Conservation (phyloP, 306 rosid genomes). For the Calophaca sinica region DNA sequence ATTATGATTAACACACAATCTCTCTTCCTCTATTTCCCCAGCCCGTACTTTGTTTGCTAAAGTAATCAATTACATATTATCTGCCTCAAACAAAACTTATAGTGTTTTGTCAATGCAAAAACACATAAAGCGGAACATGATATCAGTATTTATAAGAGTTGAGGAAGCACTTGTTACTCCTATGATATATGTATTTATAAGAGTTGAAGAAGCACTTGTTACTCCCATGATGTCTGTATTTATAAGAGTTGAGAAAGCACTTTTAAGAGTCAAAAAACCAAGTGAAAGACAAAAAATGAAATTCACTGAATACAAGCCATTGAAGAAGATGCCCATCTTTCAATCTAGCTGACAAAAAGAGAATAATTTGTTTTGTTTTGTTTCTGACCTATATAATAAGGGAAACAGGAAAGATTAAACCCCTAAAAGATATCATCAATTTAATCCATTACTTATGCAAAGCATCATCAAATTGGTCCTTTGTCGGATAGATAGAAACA, state of each 20-base stretch:
- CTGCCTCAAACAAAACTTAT: not conserved
- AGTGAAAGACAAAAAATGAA: slow-evolving; percentile 2
- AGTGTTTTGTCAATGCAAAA: slow-evolving; percentile 20
- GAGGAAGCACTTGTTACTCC: slow-evolving; percentile 1
- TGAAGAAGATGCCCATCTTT: not conserved
- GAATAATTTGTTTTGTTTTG: not conserved
- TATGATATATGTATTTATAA: not conserved
- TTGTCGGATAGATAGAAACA: not conserved
- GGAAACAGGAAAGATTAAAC: not conserved
- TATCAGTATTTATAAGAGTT: slow-evolving; percentile 1
- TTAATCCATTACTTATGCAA: not conserved
- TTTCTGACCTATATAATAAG: not conserved
- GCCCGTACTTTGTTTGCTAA: slow-evolving; percentile 6
- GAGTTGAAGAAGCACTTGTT: slow-evolving; percentile 10
- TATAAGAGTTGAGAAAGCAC: slow-evolving; percentile 7
- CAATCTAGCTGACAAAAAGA: not conserved
- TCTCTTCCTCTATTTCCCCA: not conserved
- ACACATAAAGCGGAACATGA: too few species aligned
- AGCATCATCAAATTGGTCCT: not conserved
- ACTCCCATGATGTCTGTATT: not conserved
- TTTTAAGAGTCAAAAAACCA: not conserved
- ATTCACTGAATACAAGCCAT: slow-evolving; percentile 13
- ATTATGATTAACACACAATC: slow-evolving; percentile 1
- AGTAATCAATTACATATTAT: slow-evolving; percentile 1
- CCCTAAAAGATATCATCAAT: not conserved